Evolutionary conservation across 163 green algal genomes (phyloP).

Genomic region (Volvox carteri): DNA sequence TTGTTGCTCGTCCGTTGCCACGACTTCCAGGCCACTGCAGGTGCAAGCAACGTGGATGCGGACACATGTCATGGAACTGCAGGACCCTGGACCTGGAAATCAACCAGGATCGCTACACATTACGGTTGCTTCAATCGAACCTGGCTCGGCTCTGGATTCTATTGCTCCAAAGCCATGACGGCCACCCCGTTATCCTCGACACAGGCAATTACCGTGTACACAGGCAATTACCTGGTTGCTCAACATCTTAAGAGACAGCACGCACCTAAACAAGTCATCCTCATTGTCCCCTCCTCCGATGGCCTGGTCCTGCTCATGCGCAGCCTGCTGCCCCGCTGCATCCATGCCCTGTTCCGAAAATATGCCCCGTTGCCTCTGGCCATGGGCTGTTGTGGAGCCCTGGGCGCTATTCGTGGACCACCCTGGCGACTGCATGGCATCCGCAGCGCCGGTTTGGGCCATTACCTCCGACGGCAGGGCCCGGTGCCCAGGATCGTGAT

Average conservation of each 20-base stretch:
- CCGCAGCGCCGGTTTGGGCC: too few species aligned
- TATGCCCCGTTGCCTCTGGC: background rate
- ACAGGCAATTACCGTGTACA: too few species aligned
- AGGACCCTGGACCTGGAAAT: too few species aligned
- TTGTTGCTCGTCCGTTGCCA: background rate
- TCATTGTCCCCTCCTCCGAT: background rate
- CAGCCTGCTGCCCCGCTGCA: background rate
- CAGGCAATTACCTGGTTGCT: too few species aligned
- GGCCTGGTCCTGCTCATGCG: background rate
- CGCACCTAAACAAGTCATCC: slow-evolving; percentile 40
- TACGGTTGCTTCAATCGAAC: too few species aligned
- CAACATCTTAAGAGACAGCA: too few species aligned
- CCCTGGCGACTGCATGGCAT: background rate
- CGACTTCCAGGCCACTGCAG: slow-evolving; percentile 23
- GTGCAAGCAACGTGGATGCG: background rate
- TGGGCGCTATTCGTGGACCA: background rate
- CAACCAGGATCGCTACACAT: too few species aligned
- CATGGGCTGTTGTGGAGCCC: background rate
- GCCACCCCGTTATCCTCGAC: too few species aligned
- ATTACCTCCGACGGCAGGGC: background rate
- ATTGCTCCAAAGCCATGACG: too few species aligned
- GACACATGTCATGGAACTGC: too few species aligned
- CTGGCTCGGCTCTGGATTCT: too few species aligned
- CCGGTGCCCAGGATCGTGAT: background rate
- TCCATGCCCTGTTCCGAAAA: background rate